Percentiles rank a stretch among this genome's conserved stretches.
These are phyloP conservation scores for Trichocomaceae sp. DNA, from an alignment of 2,329 filamentous ascomycete species.

Conservation along the genomic window DNA sequence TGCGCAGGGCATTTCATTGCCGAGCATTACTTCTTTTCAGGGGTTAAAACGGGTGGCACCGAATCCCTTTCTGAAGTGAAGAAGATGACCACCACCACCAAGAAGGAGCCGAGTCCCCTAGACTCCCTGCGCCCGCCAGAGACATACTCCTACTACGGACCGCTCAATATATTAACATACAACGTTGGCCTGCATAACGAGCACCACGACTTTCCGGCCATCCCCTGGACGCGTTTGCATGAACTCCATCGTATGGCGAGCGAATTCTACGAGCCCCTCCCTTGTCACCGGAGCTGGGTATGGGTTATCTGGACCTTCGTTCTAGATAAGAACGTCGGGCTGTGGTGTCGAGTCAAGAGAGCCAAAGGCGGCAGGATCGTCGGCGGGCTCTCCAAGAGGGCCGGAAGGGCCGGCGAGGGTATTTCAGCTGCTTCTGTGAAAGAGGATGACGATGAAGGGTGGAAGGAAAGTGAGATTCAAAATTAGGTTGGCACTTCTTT, in stretches of 20 bases:
- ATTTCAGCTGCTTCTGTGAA: conserved; percentile 40
- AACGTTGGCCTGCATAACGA: conserved; percentile 98
- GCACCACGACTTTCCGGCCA: conserved; percentile 96
- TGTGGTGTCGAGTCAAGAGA: conserved; percentile 89
- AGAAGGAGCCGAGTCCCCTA: conserved; percentile 33
- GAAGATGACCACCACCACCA: neutral
- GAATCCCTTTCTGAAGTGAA: conserved; percentile 51
- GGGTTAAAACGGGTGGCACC: conserved; percentile 31
- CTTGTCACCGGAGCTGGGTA: conserved; percentile 82
- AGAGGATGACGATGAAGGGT: conserved; percentile 41
- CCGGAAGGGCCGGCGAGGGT: conserved; percentile 38
- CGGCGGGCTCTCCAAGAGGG: conserved; percentile 28
- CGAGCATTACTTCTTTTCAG: conserved; percentile 75
- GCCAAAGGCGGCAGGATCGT: conserved; percentile 66
- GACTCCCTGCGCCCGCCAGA: conserved; percentile 69
- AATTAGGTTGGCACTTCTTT: conserved; percentile 26
- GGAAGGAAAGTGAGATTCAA: conserved; percentile 65
- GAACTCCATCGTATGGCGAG: conserved; percentile 69
- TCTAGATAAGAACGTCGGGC: conserved; percentile 77
- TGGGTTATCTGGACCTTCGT: conserved; percentile 96
- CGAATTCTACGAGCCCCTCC: conserved; percentile 88
- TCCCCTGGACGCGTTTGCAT: conserved; percentile 86
- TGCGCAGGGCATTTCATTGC: conserved; percentile 97
- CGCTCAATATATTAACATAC: conserved; percentile 86
- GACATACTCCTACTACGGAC: conserved; percentile 95